phyloP scores from a whole-genome alignment of 345 rosid genomes.

The Camelina hispida region DNA sequence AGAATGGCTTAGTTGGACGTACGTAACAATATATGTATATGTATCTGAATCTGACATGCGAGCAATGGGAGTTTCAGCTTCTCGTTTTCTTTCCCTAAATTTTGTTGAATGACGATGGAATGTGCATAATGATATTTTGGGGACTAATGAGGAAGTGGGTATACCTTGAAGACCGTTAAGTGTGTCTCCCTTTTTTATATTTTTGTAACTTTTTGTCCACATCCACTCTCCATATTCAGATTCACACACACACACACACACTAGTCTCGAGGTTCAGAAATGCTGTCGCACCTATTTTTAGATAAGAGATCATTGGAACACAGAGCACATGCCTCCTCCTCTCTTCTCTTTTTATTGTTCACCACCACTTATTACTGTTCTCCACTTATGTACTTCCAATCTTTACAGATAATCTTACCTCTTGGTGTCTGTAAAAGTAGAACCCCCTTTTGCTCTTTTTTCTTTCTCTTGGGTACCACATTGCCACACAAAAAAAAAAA shows the following conservation, averaged over 20 bases:
- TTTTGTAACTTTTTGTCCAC: constrained; percentile 24
- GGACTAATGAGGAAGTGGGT: constrained; percentile 5
- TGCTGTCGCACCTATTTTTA: constrained; percentile 14
- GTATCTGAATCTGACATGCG: constrained; percentile 11
- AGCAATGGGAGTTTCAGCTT: constrained; percentile 20
- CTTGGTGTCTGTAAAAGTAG: constrained; percentile 19
- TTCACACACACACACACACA: constrained; percentile 4
- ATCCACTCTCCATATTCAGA: constrained; percentile 18
- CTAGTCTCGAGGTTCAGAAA: constrained; percentile 35
- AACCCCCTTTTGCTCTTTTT: constrained; percentile 10
- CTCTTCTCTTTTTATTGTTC: neutral
- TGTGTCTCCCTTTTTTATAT: constrained; percentile 21
- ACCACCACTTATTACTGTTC: neutral
- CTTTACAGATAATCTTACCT: constrained; percentile 5
- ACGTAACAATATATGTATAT: constrained; percentile 26
- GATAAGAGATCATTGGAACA: constrained; percentile 12
- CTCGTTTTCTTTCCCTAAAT: neutral
- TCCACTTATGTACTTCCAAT: neutral
- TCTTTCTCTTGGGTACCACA: neutral
- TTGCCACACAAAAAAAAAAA: neutral
- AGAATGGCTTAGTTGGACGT: constrained; percentile 23
- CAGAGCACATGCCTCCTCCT: constrained; percentile 36
- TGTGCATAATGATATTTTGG: neutral
- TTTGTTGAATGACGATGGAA: neutral
- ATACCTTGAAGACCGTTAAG: constrained; percentile 36